Evolutionary conservation across 1,284 basidiomycete genomes (phyloP), one percentile per base, ranked within the genome.

Genomic region (Apiotrichum akiyoshidainum): DNA sequence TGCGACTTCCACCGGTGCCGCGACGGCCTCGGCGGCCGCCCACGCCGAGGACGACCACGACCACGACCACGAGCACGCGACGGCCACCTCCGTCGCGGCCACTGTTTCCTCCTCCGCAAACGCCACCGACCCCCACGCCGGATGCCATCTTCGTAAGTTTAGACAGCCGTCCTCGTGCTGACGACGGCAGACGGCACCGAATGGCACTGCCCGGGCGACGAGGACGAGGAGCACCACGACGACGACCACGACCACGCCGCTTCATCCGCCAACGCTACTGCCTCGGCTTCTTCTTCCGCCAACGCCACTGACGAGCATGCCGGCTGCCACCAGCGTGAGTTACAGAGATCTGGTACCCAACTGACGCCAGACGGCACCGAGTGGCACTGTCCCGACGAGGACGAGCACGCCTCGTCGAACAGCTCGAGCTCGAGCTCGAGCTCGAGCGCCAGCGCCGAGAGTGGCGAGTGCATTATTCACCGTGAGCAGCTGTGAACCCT

Each of bases 401-500:
- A 31, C 26, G 26, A 31, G 4, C 26, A 31, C 26, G 26, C 26
- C 4, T 31, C 26, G 3, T 31, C 16, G 26, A 19, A 21, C 16
- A 22, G n/a, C 2, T 49, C 50, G 40, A 19, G 5, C 9, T 10
- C 40, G n/a, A n/a, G n/a, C n/a, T n/a, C n/a, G n/a, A n/a, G n/a
- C 0, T 17, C 50, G n/a, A 12, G 37, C 14, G 22, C 37, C 11
- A n/a, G 41, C 31, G 40, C 67, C 45, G 66, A 66, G 42, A 64
- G 47, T 13, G 66, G 68, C n/a, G 63, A 67, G 48, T 73, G 71
- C 55, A 64, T 73, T 55, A 68, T 73, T 13, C 71, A 73, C 49
- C 61, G 55, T 68, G 50, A 57, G 66, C 46, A 10, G 6, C 40
- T 48, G 26, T 48, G 26, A 8, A 14, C 7, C 14, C 46, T 17